Evolutionary conservation across 306 rosid species (phyloP).

Genomic region (Aeschynomene evenia): DNA sequence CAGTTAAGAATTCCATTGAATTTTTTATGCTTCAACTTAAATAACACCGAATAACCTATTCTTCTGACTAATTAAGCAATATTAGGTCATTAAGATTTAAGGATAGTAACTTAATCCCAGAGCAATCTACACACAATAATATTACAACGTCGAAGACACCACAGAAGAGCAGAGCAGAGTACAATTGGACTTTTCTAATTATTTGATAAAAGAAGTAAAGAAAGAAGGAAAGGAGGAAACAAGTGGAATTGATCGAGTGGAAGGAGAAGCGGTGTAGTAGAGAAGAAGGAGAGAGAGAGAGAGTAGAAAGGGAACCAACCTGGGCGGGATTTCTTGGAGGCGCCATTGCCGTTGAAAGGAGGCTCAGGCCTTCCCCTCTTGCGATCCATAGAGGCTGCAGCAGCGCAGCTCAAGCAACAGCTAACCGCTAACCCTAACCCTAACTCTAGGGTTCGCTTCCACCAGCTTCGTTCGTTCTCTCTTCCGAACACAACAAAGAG

Average conservation of each 20-base stretch:
- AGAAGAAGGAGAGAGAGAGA: background rate
- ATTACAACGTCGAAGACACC: background rate
- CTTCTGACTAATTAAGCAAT: constrained; percentile 6
- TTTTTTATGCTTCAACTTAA: constrained; percentile 48
- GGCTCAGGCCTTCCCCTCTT: constrained; percentile 66
- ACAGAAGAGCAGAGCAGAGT: no score
- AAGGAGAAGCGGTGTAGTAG: background rate
- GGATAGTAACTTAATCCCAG: background rate
- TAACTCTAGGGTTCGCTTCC: background rate
- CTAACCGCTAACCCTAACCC: background rate
- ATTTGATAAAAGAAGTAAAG: background rate
- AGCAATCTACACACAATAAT: background rate
- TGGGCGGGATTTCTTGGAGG: constrained; percentile 58
- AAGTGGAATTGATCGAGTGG: background rate
- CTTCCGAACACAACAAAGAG: no score
- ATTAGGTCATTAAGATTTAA: background rate
- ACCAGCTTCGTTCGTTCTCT: no score
- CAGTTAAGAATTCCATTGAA: constrained; percentile 54
- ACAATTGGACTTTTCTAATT: background rate
- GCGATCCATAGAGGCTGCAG: constrained; percentile 33
- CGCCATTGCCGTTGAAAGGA: constrained; percentile 75
- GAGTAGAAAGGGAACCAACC: no score
- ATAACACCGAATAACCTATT: constrained; percentile 37
- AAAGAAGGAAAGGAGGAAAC: no score
- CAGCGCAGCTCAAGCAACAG: background rate